Evolutionary conservation across 2,329 filamentous ascomycete genomes (phyloP).

Genomic region (Aaosphaeria arxii): DNA sequence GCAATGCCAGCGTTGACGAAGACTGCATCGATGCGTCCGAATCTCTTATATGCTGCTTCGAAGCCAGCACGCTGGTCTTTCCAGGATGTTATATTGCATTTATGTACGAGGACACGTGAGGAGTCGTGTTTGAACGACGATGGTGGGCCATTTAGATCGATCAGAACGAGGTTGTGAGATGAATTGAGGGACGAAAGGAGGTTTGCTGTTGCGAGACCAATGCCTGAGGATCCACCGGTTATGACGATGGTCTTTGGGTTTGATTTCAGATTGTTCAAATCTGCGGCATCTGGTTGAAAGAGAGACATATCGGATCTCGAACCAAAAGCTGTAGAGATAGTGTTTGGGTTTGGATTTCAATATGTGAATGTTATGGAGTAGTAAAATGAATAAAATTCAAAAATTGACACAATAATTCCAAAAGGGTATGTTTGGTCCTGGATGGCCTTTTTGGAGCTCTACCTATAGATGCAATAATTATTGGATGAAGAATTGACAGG

Average conservation of each 20-base stretch:
- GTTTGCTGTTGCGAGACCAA: constrained; percentile 40
- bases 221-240: constrained; percentile 41
- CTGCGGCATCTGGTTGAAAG: constrained; percentile 18
- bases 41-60: constrained; percentile 38
- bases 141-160: constrained; percentile 39
- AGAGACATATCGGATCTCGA: constrained; percentile 15
- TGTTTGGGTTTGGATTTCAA: neutral
- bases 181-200: constrained; percentile 38
- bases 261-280: constrained; percentile 18
- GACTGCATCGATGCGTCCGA: constrained; percentile 45
- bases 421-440: too few relatives aligned
- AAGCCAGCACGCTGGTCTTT: constrained; percentile 44
- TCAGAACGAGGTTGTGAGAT: constrained; percentile 40
- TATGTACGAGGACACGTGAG: constrained; percentile 31
- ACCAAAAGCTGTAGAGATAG: neutral
- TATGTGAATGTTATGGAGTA: too few relatives aligned
- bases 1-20: constrained; percentile 51
- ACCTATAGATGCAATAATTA: too few relatives aligned
- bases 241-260: constrained; percentile 35
- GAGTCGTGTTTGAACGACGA: constrained; percentile 24
- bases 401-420: too few relatives aligned
- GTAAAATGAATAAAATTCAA: too few relatives aligned
- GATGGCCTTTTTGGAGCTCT: too few relatives aligned
- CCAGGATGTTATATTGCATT: constrained; percentile 49
- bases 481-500: too few relatives aligned